A percentile compares a stretch with the other conserved stretches of the same genome.
Evolutionary conservation across 805 yeast genomes (phyloP).

Genomic region (Danielozyma ontarioensis): DNA sequence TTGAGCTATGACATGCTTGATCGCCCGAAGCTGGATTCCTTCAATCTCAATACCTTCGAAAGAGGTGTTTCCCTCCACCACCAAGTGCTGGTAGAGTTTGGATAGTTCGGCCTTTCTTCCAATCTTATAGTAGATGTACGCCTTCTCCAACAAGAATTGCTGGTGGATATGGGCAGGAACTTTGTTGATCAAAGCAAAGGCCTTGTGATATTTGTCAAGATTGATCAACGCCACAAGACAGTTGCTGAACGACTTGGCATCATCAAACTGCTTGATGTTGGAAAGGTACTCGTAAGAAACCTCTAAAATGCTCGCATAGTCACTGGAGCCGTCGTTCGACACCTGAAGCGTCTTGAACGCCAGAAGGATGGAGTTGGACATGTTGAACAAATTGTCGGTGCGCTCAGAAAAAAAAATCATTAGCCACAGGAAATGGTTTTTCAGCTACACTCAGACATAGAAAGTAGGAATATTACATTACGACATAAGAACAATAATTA

Average conservation of each 20-base stretch:
- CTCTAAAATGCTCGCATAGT: slow-evolving; percentile 32
- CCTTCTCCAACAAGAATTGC: slow-evolving; percentile 43
- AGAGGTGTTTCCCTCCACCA: slow-evolving; percentile 3
- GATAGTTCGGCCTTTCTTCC: slow-evolving; percentile 35
- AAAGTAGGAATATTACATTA: too few species aligned
- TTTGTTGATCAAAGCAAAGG: slow-evolving; percentile 37
- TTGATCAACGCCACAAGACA: slow-evolving; percentile 58
- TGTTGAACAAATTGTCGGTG: slow-evolving; percentile 9
- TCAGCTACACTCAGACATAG: too few species aligned
- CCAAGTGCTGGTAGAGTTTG: slow-evolving; percentile 7
- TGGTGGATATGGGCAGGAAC: slow-evolving; percentile 32
- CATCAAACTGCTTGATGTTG: slow-evolving; percentile 32
- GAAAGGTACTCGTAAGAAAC: slow-evolving; percentile 38
- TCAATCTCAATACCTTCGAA: slow-evolving; percentile 8
- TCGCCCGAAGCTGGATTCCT: slow-evolving; percentile 24
- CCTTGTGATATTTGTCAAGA: slow-evolving; percentile 50
- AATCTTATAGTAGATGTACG: slow-evolving; percentile 56
- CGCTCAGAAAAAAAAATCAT: too few species aligned
- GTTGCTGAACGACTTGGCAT: slow-evolving; percentile 28
- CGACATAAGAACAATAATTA: too few species aligned
- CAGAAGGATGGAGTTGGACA: slow-evolving; percentile 36
- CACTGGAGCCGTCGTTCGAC: slow-evolving; percentile 18
- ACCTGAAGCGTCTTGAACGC: slow-evolving; percentile 38
- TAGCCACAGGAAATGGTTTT: too few species aligned
- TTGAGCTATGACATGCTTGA: slow-evolving; percentile 51